Evolutionary conservation across 148 eudicot genomes (phyloP).

Genomic region (Camellia japonica): DNA sequence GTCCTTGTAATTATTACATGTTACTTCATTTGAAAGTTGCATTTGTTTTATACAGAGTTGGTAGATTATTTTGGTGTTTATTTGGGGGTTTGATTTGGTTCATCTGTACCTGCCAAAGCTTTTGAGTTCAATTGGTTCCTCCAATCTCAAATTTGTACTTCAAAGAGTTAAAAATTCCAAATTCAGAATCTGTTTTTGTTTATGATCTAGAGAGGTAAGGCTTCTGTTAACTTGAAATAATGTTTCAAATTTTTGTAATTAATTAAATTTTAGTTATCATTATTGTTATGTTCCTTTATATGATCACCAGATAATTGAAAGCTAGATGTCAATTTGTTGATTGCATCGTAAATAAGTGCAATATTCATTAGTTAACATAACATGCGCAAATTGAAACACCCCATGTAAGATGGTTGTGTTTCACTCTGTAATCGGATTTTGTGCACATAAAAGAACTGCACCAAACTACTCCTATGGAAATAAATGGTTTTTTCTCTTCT

Average conservation of each 20-base stretch:
- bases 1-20: neutral
- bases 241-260: neutral
- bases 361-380: neutral
- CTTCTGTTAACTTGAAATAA: neutral
- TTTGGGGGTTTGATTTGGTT: constrained; percentile 13
- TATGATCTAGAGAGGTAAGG: neutral
- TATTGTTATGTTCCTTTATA: neutral
- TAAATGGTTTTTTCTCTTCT: neutral
- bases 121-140: neutral
- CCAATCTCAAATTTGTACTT: neutral
- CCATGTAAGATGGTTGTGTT: no score
- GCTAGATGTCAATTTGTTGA: neutral
- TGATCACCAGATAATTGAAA: neutral
- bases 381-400: neutral
- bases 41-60: neutral
- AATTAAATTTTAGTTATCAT: neutral
- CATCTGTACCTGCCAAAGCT: neutral
- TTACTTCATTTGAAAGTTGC: constrained; percentile 6
- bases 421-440: no score
- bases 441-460: neutral
- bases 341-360: neutral
- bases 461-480: neutral
- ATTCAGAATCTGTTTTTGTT: neutral
- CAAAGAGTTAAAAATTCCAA: neutral
- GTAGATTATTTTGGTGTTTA: constrained; percentile 9